These are phyloP conservation scores for Zanthoxylum bungeanum DNA, from an alignment of 345 rosid genomes.

Conservation along the genomic window DNA sequence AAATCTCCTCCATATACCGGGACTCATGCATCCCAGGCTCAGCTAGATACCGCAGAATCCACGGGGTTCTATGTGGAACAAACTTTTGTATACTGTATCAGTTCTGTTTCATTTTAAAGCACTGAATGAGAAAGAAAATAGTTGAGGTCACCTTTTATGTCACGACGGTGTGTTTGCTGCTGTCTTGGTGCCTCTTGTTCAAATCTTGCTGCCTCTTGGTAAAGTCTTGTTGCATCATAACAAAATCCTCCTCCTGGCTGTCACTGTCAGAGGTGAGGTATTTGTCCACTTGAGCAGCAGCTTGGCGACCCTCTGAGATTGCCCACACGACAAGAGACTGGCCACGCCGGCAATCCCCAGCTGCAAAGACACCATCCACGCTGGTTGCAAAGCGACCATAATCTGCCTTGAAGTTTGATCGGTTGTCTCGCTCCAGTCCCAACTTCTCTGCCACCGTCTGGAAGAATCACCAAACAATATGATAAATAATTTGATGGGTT, in stretches of 20 bases:
- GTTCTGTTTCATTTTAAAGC: neutral
- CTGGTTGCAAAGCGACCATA: slow-evolving; percentile 86
- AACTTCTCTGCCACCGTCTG: slow-evolving; percentile 80
- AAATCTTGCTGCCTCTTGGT: slow-evolving; percentile 26
- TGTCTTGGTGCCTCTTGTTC: slow-evolving; percentile 34
- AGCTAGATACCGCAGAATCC: neutral
- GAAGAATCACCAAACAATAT: neutral
- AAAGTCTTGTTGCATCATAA: slow-evolving; percentile 23
- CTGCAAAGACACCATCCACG: slow-evolving; percentile 88
- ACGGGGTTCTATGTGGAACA: neutral
- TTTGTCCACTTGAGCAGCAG: slow-evolving; percentile 85
- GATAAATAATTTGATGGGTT: slow-evolving; percentile 11
- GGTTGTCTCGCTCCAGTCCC: slow-evolving; percentile 74
- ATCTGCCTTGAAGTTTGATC: slow-evolving; percentile 93
- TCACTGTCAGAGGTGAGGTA: slow-evolving; percentile 32
- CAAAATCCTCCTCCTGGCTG: slow-evolving; percentile 19
- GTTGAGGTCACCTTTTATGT: slow-evolving; percentile 22
- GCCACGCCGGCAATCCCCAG: slow-evolving; percentile 96
- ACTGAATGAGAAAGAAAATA: neutral
- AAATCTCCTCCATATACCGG: neutral
- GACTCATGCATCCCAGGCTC: neutral
- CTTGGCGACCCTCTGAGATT: slow-evolving; percentile 94
- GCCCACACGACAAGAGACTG: slow-evolving; percentile 99
- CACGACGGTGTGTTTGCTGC: slow-evolving; percentile 40
- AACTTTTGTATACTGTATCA: slow-evolving; percentile 5